These are phyloP conservation scores for Globisporangium okanoganense DNA, from an alignment of 352 stramenopile species.

Conservation along the genomic window DNA sequence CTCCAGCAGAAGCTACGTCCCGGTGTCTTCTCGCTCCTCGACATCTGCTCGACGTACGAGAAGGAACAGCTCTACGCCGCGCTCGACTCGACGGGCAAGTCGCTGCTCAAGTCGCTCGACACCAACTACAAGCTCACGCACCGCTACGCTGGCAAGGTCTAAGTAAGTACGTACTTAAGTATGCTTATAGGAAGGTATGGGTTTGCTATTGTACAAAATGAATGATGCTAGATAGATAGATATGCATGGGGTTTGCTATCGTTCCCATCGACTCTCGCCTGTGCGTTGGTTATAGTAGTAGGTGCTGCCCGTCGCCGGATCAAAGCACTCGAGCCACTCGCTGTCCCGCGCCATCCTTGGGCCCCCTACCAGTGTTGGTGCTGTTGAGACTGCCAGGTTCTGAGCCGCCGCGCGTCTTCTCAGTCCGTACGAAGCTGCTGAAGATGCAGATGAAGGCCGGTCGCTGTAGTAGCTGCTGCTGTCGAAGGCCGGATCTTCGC, in stretches of 20 bases:
- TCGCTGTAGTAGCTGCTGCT: conserved; percentile 27
- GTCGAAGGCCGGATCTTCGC: conserved; percentile 14
- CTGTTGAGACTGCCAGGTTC: conserved; percentile 11
- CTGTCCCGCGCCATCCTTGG: background rate
- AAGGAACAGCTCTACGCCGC: conserved; percentile 84
- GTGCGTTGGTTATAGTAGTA: conserved; percentile 80
- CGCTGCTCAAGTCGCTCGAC: conserved; percentile 82
- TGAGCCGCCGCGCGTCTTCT: conserved; percentile 17
- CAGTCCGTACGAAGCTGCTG: conserved; percentile 17
- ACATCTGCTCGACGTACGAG: conserved; percentile 81
- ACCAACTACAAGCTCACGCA: conserved; percentile 85
- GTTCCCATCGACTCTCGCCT: conserved; percentile 67
- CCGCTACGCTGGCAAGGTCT: conserved; percentile 85
- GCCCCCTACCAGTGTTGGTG: background rate
- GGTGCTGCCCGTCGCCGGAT: conserved; percentile 38
- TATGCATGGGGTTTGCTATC: conserved; percentile 6
- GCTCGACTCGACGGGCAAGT: conserved; percentile 79
- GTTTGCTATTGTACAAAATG: conserved; percentile 5
- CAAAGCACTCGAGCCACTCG: conserved; percentile 62
- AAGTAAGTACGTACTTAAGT: conserved; percentile 13
- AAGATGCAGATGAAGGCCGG: conserved; percentile 17
- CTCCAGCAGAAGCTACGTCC: conserved; percentile 70
- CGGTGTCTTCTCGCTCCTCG: conserved; percentile 72
- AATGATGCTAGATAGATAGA: conserved; percentile 3
- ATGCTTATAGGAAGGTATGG: conserved; percentile 2